Base-by-base conservation (phyloP, 2,329 filamentous ascomycete genomes). In the Cladosporium sp. region DNA sequence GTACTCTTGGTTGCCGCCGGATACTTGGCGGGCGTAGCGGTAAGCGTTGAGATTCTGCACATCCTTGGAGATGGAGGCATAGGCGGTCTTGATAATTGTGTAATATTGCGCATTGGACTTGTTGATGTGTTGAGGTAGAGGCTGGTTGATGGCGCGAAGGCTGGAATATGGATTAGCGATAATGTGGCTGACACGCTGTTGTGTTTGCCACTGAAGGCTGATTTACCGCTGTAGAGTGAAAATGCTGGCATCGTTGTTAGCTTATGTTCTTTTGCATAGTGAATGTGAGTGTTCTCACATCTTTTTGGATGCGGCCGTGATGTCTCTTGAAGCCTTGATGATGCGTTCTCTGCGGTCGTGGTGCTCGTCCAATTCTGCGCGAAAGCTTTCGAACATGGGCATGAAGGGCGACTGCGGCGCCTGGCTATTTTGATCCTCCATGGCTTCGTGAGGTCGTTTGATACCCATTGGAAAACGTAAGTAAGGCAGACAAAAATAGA, bases 261-360 rank as follows among this genome's bases (percentile, higher is more conserved):
- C 38, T 22, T 14, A 22, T 11, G 9, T 14, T 7, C n/a, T 13
- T 9, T 22, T 13, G 8, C 4, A 13, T n/a, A n/a, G 35, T 9
- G 9, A 38, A 3, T 43, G 9, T 7, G n/a, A 44, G 43, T n/a
- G 16, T 32, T 60, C 78, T 73, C 71, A 95, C 90, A 97, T 95
- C 74, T 97, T 98, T 77, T 98, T 98, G 72, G 89, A 95, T 50
- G 90, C 77, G 0, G 89, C 90, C 6, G 93, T 98, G 54, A 98
- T 87, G 69, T 98, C 93, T 57, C 92, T 79, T 8, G 89, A 95
- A 2, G 85, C 86, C 74, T 97, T 98, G 66, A 95, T 87, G 61
- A 95, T 83, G 49, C 86, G 82, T 73, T 96, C 91, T 53, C 90
- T 81, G 13, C 93, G 85, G 71, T 97, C 93, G 70, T 98, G 89